These are phyloP conservation scores for Neofusicoccum ribis DNA, from an alignment of 2,329 filamentous ascomycete genomes.

Conservation along the genomic window DNA sequence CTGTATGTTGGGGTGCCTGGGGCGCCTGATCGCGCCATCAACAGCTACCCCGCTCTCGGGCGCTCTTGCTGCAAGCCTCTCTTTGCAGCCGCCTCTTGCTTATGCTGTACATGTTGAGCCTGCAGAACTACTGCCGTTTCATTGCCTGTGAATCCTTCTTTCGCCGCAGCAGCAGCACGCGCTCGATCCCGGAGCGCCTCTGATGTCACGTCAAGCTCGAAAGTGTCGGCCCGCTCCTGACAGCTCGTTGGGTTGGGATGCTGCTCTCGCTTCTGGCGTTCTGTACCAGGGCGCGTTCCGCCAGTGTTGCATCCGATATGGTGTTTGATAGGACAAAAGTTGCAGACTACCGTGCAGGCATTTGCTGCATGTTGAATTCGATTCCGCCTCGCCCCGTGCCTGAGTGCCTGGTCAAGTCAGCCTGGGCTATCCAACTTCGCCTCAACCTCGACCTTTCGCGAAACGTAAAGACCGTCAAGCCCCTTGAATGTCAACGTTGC, in stretches of 20 bases:
- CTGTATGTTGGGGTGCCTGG: conserved; percentile 4
- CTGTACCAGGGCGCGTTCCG: not conserved
- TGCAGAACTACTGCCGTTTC: not conserved
- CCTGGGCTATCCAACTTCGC: not conserved
- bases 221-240: not conserved
- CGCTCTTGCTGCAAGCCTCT: not conserved
- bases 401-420: not conserved
- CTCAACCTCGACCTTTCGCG: not conserved
- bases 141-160: not conserved
- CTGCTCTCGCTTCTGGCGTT: not conserved
- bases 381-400: not conserved
- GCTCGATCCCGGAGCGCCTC: not conserved
- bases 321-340: not conserved
- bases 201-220: not conserved
- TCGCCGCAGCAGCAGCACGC: not conserved
- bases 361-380: not conserved
- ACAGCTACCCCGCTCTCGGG: conserved; percentile 8
- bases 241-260: not conserved
- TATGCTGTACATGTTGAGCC: conserved; percentile 2
- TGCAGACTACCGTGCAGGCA: not conserved
- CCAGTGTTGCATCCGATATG: not conserved
- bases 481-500: not conserved
- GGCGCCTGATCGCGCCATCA: conserved; percentile 11
- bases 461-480: not conserved
- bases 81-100: not conserved